Evolutionary conservation across 2,329 filamentous ascomycete genomes (phyloP).

Genomic region (Calonectria hawksworthii): DNA sequence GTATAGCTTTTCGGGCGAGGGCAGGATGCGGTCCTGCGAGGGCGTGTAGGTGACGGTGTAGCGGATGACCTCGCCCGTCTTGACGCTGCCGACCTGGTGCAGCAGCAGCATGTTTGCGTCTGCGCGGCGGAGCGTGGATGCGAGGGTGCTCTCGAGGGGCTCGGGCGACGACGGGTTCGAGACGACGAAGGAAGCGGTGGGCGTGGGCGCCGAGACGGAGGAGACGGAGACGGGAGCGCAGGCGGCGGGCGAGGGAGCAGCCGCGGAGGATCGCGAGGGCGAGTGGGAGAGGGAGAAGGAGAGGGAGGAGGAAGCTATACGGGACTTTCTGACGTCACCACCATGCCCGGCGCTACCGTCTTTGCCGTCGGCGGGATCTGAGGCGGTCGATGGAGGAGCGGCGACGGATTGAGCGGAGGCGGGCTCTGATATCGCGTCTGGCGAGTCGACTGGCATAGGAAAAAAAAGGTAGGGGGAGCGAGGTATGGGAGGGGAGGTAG

Average conservation of each 20-base stretch:
- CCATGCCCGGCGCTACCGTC: conserved; percentile 36
- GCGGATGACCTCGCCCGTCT: conserved; percentile 93
- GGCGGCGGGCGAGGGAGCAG: conserved; percentile 11
- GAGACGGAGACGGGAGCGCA: conserved; percentile 7
- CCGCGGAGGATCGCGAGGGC: conserved; percentile 17
- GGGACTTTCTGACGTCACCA: conserved; percentile 45
- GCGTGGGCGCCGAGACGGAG: conserved; percentile 19
- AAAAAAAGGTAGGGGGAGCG: not conserved
- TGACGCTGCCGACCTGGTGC: conserved; percentile 91
- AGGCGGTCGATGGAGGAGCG: not conserved
- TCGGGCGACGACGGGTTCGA: conserved; percentile 16
- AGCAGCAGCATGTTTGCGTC: conserved; percentile 81
- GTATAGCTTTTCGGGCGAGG: conserved; percentile 83
- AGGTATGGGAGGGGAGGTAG: not conserved
- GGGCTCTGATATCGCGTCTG: conserved; percentile 8
- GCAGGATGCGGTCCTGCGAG: conserved; percentile 88
- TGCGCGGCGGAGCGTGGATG: conserved; percentile 24
- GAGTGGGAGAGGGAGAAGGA: conserved; percentile 15
- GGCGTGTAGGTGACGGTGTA: conserved; percentile 95
- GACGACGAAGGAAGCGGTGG: conserved; percentile 22
- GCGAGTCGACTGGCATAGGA: not conserved
- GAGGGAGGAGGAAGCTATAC: conserved; percentile 25
- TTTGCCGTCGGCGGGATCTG: conserved; percentile 16
- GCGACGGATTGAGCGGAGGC: conserved; percentile 8
- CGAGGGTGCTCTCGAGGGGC: conserved; percentile 19